phyloP scores from a whole-genome alignment of 805 yeast genomes.

The Yarrowia osloensis region DNA sequence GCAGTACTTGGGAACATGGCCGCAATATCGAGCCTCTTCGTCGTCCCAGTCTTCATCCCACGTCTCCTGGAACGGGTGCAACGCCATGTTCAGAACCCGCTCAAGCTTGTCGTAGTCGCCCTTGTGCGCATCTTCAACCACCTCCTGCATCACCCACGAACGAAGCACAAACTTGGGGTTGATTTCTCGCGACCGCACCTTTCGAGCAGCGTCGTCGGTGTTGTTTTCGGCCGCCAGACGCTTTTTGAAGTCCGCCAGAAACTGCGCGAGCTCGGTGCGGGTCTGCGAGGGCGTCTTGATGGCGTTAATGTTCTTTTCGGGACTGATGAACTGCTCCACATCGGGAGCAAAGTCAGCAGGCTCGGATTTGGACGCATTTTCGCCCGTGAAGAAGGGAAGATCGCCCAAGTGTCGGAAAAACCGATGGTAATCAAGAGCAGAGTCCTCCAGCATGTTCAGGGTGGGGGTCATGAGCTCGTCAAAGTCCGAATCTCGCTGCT shows the following conservation, averaged over 20 bases:
- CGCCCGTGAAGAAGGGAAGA: conserved; percentile 45
- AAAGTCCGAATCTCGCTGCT: conserved; percentile 45
- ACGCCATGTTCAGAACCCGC: conserved; percentile 69
- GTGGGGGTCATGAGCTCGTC: conserved; percentile 55
- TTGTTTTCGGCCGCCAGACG: conserved; percentile 47
- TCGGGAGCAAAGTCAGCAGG: conserved; percentile 34
- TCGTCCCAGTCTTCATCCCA: conserved; percentile 65
- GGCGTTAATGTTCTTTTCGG: conserved; percentile 32
- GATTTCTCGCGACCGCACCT: conserved; percentile 46
- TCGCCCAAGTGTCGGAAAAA: conserved; percentile 70
- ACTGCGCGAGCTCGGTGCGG: conserved; percentile 50
- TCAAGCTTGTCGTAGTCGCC: conserved; percentile 56
- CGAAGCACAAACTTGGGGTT: conserved; percentile 86
- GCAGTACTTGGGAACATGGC: conserved; percentile 53
- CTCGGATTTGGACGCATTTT: conserved; percentile 33
- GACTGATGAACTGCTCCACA: conserved; percentile 8
- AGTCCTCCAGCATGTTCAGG: conserved; percentile 58
- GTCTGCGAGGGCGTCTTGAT: conserved; percentile 42
- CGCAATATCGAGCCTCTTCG: conserved; percentile 56
- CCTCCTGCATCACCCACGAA: conserved; percentile 85
- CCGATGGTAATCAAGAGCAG: conserved; percentile 75
- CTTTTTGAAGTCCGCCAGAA: conserved; percentile 55
- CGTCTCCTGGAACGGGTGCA: conserved; percentile 66
- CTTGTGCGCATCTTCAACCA: conserved; percentile 58
- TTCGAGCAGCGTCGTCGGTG: conserved; percentile 47